Evolutionary conservation across 768 basidiomycete species (phyloP), one percentile per base, ranked within the genome.

Genomic region (Leccinellum albellum): DNA sequence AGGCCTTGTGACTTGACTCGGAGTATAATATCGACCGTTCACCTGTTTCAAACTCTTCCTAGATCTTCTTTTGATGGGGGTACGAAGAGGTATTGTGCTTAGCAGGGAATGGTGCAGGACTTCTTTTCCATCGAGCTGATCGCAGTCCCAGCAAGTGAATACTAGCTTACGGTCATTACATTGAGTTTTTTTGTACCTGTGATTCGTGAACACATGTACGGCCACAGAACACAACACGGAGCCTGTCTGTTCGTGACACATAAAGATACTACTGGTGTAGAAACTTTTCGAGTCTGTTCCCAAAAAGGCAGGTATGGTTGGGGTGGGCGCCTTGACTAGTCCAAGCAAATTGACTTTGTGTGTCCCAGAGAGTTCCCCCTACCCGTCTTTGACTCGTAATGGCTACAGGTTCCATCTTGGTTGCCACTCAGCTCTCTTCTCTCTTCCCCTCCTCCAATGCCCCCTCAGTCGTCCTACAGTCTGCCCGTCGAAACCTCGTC

Each of bases 371-470:
- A 49, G 50, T 35, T 44, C n/a, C 37, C 59, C 33, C n/a, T 14
- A 20, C 28, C 15, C 3, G 21, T 17, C 15, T 49, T 53, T 9
- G 40, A 20, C 47, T 53, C 33, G 51, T 50, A 33, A 76, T 75
- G 75, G 55, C 62, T 10, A 40, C 64, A 14, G 52, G 57, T 10
- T 54, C 58, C 50, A 59, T 83, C 59, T 67, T 88, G 31, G 75
- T 86, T 54, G 74, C 85, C 4, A 76, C 83, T 5, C 85, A 86
- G 54, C 73, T 90, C 42, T 89, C 88, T 1, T 82, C 87, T 3
- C 75, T 89, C 46, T 84, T 78, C 62, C 76, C 84, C 3, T 71
- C 78, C 13, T 67, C 80, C 9, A 79, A 80, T 37, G 76, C 83
- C 0, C 75, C 78, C 9, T 78, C 80, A 0, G 70, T 84, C 51